phyloP scores from a whole-genome alignment of 2,329 filamentous ascomycete genomes.

The Colletotrichum viniferum region DNA sequence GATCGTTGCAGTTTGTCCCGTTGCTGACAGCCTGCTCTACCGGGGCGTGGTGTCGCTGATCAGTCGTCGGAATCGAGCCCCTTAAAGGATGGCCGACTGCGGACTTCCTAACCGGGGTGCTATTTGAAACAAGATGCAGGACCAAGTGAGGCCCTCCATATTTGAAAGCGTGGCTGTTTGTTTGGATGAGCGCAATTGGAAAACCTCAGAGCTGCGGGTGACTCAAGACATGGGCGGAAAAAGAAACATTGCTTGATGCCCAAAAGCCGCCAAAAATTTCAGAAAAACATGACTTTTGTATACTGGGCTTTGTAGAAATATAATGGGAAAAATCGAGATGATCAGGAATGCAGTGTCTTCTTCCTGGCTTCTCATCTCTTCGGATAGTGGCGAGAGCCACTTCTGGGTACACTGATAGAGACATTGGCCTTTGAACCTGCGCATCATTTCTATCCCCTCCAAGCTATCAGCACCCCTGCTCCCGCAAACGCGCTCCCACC shows the following conservation, averaged over 20 bases:
- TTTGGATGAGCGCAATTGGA: background rate
- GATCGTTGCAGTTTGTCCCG: background rate
- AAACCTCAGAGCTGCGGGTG: background rate
- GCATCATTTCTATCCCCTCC: background rate
- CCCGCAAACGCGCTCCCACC: background rate
- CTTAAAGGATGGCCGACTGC: background rate
- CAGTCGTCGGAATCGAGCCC: background rate
- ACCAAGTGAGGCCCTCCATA: background rate
- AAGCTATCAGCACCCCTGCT: background rate
- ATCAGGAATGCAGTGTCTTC: background rate
- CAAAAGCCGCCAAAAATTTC: background rate
- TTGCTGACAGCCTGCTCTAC: background rate
- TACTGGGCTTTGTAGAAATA: background rate
- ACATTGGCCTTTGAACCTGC: background rate
- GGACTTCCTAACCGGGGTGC: background rate
- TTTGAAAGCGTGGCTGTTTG: background rate
- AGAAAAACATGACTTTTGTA: background rate
- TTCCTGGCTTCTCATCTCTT: background rate
- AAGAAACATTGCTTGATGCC: background rate
- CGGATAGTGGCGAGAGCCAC: background rate
- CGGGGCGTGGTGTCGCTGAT: background rate
- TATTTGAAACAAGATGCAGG: background rate
- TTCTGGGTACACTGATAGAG: background rate
- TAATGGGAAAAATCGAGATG: background rate
- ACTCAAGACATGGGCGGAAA: conserved; percentile 7